Percentiles rank a stretch among this genome's conserved stretches.
phyloP scores from a whole-genome alignment of 495 filamentous ascomycete genomes.

The Aspergillus mulundensis region DNA sequence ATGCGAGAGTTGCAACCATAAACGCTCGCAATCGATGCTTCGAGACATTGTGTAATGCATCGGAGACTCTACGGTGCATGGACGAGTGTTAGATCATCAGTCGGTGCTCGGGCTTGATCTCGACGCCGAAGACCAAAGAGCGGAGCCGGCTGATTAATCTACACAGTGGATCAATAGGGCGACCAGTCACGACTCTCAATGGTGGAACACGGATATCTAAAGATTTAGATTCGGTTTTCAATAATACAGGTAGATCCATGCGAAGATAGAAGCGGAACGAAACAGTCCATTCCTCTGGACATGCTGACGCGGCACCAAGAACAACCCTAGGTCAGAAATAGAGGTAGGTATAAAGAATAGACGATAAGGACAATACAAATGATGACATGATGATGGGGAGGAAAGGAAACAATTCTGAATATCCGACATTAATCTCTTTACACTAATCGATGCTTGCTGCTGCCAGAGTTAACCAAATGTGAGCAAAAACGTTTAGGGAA shows the following conservation, averaged over 20 bases:
- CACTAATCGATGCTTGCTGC: conserved; percentile 19
- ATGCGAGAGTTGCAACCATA: no score
- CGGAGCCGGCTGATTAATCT: background rate
- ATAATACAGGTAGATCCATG: conserved; percentile 6
- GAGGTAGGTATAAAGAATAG: conserved; percentile 4
- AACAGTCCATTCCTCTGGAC: background rate
- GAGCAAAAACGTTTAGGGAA: conserved; percentile 5
- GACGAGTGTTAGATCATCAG: no score
- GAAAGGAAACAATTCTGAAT: conserved; percentile 2
- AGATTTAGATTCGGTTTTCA: background rate
- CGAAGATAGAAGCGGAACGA: background rate
- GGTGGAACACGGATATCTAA: background rate
- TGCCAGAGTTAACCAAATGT: conserved; percentile 10
- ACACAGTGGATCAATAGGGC: background rate
- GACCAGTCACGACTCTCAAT: background rate
- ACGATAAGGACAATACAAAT: conserved; percentile 1
- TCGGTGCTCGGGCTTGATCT: no score
- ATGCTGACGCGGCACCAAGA: conserved; percentile 6
- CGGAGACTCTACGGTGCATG: no score
- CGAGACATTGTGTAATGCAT: no score
- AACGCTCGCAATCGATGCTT: no score
- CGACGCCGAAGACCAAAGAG: background rate
- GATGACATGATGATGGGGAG: background rate
- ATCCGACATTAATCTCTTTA: conserved; percentile 20
- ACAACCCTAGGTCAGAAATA: conserved; percentile 5